Base-by-base conservation (phyloP, 176 grass and related monocot species). In the Phyllostachys edulis region DNA sequence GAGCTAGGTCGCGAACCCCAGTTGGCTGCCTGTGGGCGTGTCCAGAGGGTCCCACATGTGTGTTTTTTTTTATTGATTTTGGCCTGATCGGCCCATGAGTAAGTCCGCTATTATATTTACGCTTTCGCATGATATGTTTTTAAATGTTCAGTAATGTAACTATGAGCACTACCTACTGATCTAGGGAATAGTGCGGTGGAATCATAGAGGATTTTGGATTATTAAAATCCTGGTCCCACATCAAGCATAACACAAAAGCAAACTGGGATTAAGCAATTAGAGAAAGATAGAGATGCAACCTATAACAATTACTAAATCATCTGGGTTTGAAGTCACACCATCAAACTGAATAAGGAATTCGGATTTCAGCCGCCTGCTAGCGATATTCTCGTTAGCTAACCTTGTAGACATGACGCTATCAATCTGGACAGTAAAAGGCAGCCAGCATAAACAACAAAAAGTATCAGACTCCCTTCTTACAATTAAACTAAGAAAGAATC, bases 321-420 rank as follows among this genome's bases (percentile, higher is more conserved):
- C 88, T 14, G 91, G 87, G 62, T 95, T 93, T 29, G 96, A 95
- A 83, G 87, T 83, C 6, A 93, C 96, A 11, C 96, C 96, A 87
- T 98, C 96, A 85, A 98, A 98, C 18, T 98, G 96, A 52, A 95
- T 89, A 46, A 98, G 89, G 87, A 98, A 98, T 88, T 98, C 93
- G 46, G 96, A 98, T 87, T 98, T 98, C 73, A 98, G 51, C 52
- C 93, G 85, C 86, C 96, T 90, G 77, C 96, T 98, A 18, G 89
- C 89, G 49, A 92, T 93, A 44, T 98, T 89, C 91, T 98, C 96
- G 61, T 91, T 95, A 78, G 93, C 93, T 87, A 93, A 77, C 65
- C 96, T 95, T 87, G 89, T 75, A 41, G 96, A 95, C 96, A 98
- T 88, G 44, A 98, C 68, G 6, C 96, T 98, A 84, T 98, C 96